A percentile compares a stretch with the other conserved stretches of the same genome.
Evolutionary conservation across 176 grass and related monocot species (phyloP).

Genomic region (Oryza meridionalis): DNA sequence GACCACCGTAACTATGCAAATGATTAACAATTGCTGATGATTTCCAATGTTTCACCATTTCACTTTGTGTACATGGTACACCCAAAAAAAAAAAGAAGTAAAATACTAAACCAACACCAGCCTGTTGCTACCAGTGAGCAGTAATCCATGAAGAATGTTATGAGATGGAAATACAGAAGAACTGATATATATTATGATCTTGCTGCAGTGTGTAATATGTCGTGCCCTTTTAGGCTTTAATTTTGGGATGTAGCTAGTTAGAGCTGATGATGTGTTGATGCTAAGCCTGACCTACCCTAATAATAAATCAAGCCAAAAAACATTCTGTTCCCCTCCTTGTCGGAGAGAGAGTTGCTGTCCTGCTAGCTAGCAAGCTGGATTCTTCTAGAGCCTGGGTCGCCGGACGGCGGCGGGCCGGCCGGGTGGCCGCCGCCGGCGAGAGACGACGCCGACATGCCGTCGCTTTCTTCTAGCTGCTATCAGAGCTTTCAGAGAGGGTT

Average conservation of each 20-base stretch:
- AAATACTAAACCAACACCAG: no score
- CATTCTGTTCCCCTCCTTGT: not conserved
- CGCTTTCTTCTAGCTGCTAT: not conserved
- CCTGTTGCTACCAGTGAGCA: not conserved
- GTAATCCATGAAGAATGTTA: no score
- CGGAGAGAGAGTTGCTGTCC: not conserved
- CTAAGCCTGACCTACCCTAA: constrained; percentile 21
- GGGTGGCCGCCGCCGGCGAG: not conserved
- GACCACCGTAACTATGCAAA: not conserved
- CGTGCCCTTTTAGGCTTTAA: not conserved
- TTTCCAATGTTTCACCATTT: not conserved
- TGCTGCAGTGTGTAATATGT: not conserved
- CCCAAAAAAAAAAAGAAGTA: no score
- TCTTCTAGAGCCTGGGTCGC: not conserved
- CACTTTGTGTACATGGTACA: not conserved
- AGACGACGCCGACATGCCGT: not conserved
- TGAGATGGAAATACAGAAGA: not conserved
- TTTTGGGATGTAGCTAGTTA: not conserved
- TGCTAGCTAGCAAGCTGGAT: not conserved
- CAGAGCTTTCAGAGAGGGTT: no score
- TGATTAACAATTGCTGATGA: not conserved
- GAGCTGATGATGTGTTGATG: not conserved
- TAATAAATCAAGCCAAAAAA: constrained; percentile 1
- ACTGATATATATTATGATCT: not conserved
- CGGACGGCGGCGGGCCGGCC: not conserved